Evolutionary conservation across 2,329 filamentous ascomycete species (phyloP).

Genomic region (Cladosporium sp.): DNA sequence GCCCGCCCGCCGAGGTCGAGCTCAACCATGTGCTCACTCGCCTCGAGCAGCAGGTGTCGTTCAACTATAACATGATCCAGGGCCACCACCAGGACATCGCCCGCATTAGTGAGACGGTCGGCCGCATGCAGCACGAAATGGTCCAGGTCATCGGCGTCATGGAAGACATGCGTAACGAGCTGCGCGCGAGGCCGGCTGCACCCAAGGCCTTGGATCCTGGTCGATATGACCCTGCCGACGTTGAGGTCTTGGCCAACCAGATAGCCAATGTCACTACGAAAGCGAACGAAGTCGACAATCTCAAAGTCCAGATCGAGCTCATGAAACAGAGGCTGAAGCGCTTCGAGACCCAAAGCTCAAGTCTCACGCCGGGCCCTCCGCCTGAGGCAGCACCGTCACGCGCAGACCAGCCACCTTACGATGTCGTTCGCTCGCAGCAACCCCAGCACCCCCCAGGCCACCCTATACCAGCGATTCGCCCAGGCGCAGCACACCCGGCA

Average conservation of each 20-base stretch:
- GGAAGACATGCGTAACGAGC: slow-evolving; percentile 30
- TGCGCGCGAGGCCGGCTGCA: slow-evolving; percentile 23
- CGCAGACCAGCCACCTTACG: slow-evolving; percentile 3
- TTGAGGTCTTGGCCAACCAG: slow-evolving; percentile 41
- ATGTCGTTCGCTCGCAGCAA: slow-evolving; percentile 2
- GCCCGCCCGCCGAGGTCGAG: background rate
- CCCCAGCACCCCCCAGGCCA: slow-evolving; percentile 5
- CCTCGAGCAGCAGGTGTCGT: slow-evolving; percentile 43
- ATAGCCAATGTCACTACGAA: slow-evolving; percentile 36
- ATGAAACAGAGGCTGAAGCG: slow-evolving; percentile 41
- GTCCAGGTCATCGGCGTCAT: slow-evolving; percentile 29
- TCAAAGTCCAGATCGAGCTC: slow-evolving; percentile 43
- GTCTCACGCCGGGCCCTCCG: background rate
- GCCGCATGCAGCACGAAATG: slow-evolving; percentile 37
- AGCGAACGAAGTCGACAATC: slow-evolving; percentile 40
- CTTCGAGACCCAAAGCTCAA: slow-evolving; percentile 18
- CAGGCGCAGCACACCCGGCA: slow-evolving; percentile 2
- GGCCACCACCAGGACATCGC: slow-evolving; percentile 37
- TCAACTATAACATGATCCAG: slow-evolving; percentile 38
- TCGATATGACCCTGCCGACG: slow-evolving; percentile 29
- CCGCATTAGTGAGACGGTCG: slow-evolving; percentile 35
- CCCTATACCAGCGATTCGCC: background rate
- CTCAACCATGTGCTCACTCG: slow-evolving; percentile 22
- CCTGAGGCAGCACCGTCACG: background rate
- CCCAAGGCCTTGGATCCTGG: slow-evolving; percentile 12